Evolutionary conservation across 108 stramenopile genomes (phyloP), one percentile per base, ranked within the genome.

Genomic region (Nitzschia inconspicua): DNA sequence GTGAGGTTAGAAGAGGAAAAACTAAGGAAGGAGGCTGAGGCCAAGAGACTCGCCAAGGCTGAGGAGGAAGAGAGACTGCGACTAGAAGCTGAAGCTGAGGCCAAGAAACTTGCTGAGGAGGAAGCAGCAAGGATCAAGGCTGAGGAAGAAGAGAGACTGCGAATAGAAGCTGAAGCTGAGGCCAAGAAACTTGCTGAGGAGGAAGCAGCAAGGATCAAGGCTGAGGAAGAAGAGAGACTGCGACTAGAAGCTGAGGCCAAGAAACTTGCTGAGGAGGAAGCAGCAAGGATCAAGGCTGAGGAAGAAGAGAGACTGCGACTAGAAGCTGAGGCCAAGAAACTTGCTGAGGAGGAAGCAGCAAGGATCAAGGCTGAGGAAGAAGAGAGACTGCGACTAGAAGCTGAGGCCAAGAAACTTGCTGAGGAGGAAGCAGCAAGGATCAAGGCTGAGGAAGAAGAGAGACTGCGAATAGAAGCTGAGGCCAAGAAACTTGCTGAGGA

Each of bases 391-490:
- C n/a, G n/a, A n/a, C n/a, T n/a, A n/a, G n/a, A 47, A 20, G 46
- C 46, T 8, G 46, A 22, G 23, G 46, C 46, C 19, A 19, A 14
- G 19, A 20, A 1, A 2, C 11, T 10, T 2, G 50, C 50, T 29
- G 19, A 51, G 28, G 29, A 11, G 14, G 29, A 51, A 30, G 50
- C 26, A 14, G 28, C 30, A 13, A 29, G 3, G 37, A 14, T 39
- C 13, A 10, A 39, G 50, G 50, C 50, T 5, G 29, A 51, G n/a
- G 50, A 28, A 32, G 16, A 51, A 10, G 50, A 28, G 30, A 51
- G 19, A n/a, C 30, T 5, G 29, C 30, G 32, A 29, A 31, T 18
- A 39, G 14, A 14, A 10, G 37, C 11, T 10, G 11, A 10, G 14
- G 14, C 11, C 11, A 14, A 10, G 11, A 39, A 14, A 39, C 13